A percentile compares a stretch with the other conserved stretches of the same genome.
phyloP scores from a whole-genome alignment of 1,284 basidiomycete genomes.

The Wallemia mellicola region DNA sequence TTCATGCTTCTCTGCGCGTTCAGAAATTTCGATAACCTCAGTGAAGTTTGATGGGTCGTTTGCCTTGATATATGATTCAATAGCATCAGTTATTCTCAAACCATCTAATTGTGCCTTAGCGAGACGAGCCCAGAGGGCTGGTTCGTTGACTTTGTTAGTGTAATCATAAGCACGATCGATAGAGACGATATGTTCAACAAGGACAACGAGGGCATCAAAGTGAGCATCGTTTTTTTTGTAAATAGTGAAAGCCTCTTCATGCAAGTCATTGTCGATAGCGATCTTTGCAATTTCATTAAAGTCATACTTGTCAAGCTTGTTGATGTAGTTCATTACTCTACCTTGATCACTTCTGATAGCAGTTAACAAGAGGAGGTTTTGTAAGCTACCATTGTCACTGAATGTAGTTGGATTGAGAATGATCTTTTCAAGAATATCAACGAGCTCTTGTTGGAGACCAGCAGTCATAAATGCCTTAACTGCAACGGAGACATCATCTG shows the following conservation, averaged over 20 bases:
- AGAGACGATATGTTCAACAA: constrained; percentile 93
- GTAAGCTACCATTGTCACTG: constrained; percentile 83
- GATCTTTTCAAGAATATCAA: constrained; percentile 95
- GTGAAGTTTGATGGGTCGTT: constrained; percentile 82
- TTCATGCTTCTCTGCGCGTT: constrained; percentile 87
- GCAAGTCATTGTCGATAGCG: constrained; percentile 80
- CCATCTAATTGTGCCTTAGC: constrained; percentile 99
- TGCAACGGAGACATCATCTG: constrained; percentile 91
- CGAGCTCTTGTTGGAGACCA: constrained; percentile 86
- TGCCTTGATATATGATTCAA: constrained; percentile 98
- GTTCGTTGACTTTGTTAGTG: constrained; percentile 84
- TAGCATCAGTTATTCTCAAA: constrained; percentile 89
- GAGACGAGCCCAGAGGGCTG: constrained; percentile 86
- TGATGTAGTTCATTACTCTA: constrained; percentile 94
- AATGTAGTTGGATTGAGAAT: constrained; percentile 91
- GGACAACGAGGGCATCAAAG: constrained; percentile 79
- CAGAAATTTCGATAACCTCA: constrained; percentile 91
- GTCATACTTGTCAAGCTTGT: constrained; percentile 88
- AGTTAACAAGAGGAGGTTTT: constrained; percentile 80
- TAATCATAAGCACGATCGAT: constrained; percentile 91
- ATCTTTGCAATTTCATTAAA: constrained; percentile 84
- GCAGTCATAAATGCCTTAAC: constrained; percentile 97
- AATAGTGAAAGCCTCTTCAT: constrained; percentile 87
- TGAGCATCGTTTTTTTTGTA: constrained; percentile 87
- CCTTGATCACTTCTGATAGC: constrained; percentile 95